A percentile compares a stretch with the other conserved stretches of the same genome.
These are phyloP conservation scores for Xerocomellus chrysenteron DNA, from an alignment of 768 basidiomycete species.

Conservation along the genomic window DNA sequence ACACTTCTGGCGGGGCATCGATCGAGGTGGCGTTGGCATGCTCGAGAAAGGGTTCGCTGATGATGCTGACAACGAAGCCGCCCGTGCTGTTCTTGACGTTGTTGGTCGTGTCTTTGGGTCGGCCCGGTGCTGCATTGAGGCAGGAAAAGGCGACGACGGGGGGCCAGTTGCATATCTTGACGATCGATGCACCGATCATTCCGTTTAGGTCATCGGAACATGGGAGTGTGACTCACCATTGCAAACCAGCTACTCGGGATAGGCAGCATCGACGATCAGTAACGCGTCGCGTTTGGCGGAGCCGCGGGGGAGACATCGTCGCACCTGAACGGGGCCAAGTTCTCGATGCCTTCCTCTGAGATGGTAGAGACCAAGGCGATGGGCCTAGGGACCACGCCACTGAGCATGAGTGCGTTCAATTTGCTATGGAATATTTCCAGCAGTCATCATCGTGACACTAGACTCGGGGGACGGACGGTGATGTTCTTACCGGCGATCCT, in stretches of 20 bases:
- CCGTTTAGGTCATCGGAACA: background rate
- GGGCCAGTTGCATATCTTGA: slow-evolving; percentile 22
- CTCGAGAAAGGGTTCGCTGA: slow-evolving; percentile 48
- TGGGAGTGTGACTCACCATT: slow-evolving; percentile 17
- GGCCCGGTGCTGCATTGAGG: slow-evolving; percentile 7
- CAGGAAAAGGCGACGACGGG: slow-evolving; percentile 41
- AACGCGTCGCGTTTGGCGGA: slow-evolving; percentile 15
- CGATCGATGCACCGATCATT: background rate
- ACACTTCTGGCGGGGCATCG: slow-evolving; percentile 36
- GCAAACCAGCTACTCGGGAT: slow-evolving; percentile 22
- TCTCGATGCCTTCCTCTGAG: slow-evolving; percentile 33
- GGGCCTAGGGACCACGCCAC: slow-evolving; percentile 43
- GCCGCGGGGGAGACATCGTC: too few species aligned
- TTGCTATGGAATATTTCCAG: slow-evolving; percentile 6
- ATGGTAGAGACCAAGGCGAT: slow-evolving; percentile 45
- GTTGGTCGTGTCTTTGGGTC: slow-evolving; percentile 40
- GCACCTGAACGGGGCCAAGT: slow-evolving; percentile 46
- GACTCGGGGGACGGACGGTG: too few species aligned
- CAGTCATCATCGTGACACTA: background rate
- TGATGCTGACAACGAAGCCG: slow-evolving; percentile 54
- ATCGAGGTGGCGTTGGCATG: slow-evolving; percentile 39
- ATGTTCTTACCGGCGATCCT: slow-evolving; percentile 25
- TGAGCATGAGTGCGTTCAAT: slow-evolving; percentile 35
- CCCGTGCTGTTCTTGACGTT: slow-evolving; percentile 41
- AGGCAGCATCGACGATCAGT: background rate